Evolutionary conservation across 805 yeast species (phyloP).

Genomic region (Torulaspora delbrueckii): DNA sequence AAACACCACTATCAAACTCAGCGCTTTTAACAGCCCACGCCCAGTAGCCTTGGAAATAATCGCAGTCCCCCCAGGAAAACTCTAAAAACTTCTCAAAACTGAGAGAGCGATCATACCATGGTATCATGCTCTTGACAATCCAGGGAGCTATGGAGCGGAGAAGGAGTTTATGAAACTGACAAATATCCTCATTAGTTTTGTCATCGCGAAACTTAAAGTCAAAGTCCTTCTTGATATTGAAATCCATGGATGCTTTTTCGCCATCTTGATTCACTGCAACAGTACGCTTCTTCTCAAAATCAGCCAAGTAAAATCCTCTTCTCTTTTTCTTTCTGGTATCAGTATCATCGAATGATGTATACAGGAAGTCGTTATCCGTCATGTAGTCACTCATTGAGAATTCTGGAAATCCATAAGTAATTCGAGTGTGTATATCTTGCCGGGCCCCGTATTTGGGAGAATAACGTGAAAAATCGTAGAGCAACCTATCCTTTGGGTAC

Average conservation of each 20-base stretch:
- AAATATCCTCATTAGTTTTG: constrained; percentile 7
- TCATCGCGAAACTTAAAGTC: constrained; percentile 21
- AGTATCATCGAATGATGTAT: constrained; percentile 8
- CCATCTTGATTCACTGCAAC: background rate
- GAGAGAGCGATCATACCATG: background rate
- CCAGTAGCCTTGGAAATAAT: background rate
- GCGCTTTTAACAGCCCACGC: background rate
- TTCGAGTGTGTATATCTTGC: background rate
- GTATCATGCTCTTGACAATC: constrained; percentile 5
- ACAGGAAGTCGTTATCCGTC: constrained; percentile 6
- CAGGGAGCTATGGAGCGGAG: constrained; percentile 5
- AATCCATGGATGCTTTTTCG: background rate
- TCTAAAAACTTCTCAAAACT: background rate
- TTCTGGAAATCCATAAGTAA: constrained; percentile 3
- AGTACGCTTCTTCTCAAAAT: constrained; percentile 1
- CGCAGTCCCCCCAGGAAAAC: background rate
- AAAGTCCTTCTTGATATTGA: background rate
- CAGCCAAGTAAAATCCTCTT: constrained; percentile 1
- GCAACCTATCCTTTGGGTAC: constrained; percentile 43
- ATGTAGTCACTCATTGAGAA: constrained; percentile 4
- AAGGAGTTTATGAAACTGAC: constrained; percentile 26
- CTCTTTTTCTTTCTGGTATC: background rate
- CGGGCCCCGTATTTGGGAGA: constrained; percentile 41
- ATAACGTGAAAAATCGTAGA: constrained; percentile 49
- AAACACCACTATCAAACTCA: background rate